A percentile compares a stretch with the other conserved stretches of the same genome.
These are phyloP conservation scores for Xylaria hypoxylon DNA, from an alignment of 2,329 filamentous ascomycete species.

Conservation along the genomic window DNA sequence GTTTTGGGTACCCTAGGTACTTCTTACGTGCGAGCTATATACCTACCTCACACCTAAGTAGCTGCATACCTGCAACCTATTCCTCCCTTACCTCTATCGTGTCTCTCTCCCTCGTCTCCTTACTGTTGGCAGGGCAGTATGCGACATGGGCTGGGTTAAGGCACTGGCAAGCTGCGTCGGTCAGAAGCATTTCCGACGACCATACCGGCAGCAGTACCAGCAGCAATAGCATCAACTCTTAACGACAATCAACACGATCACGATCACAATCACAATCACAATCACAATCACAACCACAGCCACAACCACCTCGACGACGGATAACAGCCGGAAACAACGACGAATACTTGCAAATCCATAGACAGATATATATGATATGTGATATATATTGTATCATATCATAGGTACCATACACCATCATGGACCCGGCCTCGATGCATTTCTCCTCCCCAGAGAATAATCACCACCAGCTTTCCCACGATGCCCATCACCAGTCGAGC, in stretches of 20 bases:
- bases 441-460: conserved; percentile 41
- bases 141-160: conserved; percentile 48
- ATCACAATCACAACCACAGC: conserved; percentile 8
- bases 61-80: not conserved
- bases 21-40: not conserved
- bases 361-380: conserved; percentile 2
- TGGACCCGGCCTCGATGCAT: conserved; percentile 46
- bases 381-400: not conserved
- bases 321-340: conserved; percentile 8
- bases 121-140: conserved; percentile 34
- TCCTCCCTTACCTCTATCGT: conserved; percentile 19
- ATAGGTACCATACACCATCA: conserved; percentile 30
- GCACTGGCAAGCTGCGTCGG: conserved; percentile 47
- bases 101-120: conserved; percentile 1
- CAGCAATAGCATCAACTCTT: conserved; percentile 10
- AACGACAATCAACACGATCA: not conserved
- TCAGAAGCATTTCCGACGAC: conserved; percentile 46
- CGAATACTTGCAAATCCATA: not conserved
- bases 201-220: conserved; percentile 37
- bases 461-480: conserved; percentile 39
- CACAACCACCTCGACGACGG: conserved; percentile 6
- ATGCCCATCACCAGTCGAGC: conserved; percentile 41
- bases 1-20: not conserved
- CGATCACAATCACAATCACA: conserved; percentile 9
- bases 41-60: not conserved